Percentiles rank a stretch among this genome's conserved stretches.
Conservation (phyloP, 2,329 filamentous ascomycete genomes). For the Aureobasidium mangrovei region DNA sequence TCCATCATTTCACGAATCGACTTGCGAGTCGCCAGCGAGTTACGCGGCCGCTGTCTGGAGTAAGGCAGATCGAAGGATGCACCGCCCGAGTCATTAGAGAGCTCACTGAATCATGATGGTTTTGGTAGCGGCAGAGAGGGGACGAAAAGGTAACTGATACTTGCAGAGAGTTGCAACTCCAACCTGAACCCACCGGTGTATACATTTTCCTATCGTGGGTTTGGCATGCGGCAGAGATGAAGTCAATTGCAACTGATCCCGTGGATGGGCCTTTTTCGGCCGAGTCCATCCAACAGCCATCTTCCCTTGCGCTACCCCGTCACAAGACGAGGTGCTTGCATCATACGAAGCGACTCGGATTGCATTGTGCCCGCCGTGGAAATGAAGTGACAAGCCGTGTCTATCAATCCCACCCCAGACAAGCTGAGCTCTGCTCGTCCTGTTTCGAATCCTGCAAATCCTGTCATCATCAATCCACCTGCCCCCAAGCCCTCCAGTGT, state of each 20-base stretch:
- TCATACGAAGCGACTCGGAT: neutral
- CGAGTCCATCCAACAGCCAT: neutral
- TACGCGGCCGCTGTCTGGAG: too few relatives aligned
- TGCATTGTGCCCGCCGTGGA: neutral
- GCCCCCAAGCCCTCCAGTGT: neutral
- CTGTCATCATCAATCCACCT: neutral
- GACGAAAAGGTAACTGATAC: too few relatives aligned
- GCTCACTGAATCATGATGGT: too few relatives aligned
- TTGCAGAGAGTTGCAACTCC: neutral
- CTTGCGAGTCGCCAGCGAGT: too few relatives aligned
- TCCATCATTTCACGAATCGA: too few relatives aligned
- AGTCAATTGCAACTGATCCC: neutral
- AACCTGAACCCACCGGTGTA: neutral
- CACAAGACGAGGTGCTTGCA: neutral
- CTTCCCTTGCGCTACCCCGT: neutral
- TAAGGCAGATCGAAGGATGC: too few relatives aligned
- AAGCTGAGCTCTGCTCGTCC: neutral
- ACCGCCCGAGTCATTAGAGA: too few relatives aligned
- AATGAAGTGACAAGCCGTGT: neutral
- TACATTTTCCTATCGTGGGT: neutral
- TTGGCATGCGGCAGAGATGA: too few relatives aligned
- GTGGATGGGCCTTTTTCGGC: conserved; percentile 2
- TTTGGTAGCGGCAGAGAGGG: too few relatives aligned
- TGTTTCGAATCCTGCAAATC: neutral
- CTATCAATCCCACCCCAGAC: neutral